Conservation (phyloP, 441 rosid genomes). For the Hura crepitans region DNA sequence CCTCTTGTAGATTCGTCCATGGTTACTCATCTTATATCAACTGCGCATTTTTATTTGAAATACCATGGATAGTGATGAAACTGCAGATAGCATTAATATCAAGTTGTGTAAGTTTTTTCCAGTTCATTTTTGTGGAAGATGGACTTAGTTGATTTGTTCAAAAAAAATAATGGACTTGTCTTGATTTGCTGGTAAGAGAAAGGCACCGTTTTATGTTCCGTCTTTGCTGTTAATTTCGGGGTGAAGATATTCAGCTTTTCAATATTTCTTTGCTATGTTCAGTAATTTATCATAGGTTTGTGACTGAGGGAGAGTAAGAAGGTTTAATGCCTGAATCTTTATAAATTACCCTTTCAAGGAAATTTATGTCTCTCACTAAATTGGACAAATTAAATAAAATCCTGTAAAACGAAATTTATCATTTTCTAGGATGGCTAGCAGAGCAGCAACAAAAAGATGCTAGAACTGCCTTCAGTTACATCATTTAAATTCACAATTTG, state of each 20-base stretch:
- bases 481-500: not conserved
- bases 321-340: not conserved
- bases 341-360: not conserved
- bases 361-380: not conserved
- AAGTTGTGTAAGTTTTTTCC: not conserved
- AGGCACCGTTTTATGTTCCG: not conserved
- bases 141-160: not conserved
- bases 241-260: not conserved
- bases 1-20: too few relatives aligned
- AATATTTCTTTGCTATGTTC: not conserved
- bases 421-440: too few relatives aligned
- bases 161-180: not conserved
- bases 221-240: not conserved
- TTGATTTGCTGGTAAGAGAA: not conserved
- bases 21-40: constrained; percentile 12
- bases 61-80: too few relatives aligned
- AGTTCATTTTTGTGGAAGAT: not conserved
- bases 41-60: not conserved
- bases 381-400: not conserved
- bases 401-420: not conserved
- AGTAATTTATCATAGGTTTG: not conserved
- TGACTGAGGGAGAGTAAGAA: not conserved
- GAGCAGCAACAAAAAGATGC: too few relatives aligned
- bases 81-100: not conserved
- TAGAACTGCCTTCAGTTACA: not conserved